Conservation (phyloP, 2,329 filamentous ascomycete genomes). For the Penicillium oxalicum region DNA sequence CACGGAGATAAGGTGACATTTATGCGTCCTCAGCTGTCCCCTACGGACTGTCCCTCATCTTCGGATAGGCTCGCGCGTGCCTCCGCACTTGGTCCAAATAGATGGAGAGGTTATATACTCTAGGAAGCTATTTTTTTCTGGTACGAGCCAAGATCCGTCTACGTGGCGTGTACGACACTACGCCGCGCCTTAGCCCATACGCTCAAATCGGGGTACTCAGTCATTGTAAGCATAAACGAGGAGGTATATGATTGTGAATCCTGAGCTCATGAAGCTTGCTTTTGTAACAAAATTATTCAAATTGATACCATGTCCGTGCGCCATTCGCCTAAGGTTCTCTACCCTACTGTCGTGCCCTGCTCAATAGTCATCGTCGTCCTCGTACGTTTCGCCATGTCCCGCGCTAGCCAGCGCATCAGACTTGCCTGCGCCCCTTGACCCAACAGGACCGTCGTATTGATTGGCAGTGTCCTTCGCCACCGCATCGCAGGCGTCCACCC, state of each 20-base stretch:
- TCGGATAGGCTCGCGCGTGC: too few relatives aligned
- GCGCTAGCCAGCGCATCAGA: constrained; percentile 13
- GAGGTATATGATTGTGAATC: too few relatives aligned
- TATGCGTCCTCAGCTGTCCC: too few relatives aligned
- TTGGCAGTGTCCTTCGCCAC: constrained; percentile 58
- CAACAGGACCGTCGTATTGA: constrained; percentile 25
- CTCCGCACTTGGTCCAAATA: too few relatives aligned
- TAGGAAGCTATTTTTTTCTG: background rate
- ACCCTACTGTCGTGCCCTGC: constrained; percentile 4
- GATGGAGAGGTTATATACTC: background rate
- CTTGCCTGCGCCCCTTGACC: constrained; percentile 16
- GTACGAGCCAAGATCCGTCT: too few relatives aligned
- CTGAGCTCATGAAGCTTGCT: too few relatives aligned
- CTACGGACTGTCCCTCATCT: too few relatives aligned
- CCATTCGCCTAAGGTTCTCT: constrained; percentile 13
- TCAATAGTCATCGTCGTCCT: constrained; percentile 32
- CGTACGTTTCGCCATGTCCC: constrained; percentile 17
- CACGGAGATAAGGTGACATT: too few relatives aligned
- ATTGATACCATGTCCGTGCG: constrained; percentile 16
- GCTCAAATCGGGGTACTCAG: too few relatives aligned
- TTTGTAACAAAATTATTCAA: constrained; percentile 6
- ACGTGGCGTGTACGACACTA: too few relatives aligned
- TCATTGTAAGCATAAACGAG: too few relatives aligned
- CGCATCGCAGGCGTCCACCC: constrained; percentile 88
- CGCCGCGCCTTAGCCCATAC: too few relatives aligned